Evolutionary conservation across 1,284 basidiomycete genomes (phyloP), one percentile per base, ranked within the genome.

Genomic region (Phellinidium pouzarii): DNA sequence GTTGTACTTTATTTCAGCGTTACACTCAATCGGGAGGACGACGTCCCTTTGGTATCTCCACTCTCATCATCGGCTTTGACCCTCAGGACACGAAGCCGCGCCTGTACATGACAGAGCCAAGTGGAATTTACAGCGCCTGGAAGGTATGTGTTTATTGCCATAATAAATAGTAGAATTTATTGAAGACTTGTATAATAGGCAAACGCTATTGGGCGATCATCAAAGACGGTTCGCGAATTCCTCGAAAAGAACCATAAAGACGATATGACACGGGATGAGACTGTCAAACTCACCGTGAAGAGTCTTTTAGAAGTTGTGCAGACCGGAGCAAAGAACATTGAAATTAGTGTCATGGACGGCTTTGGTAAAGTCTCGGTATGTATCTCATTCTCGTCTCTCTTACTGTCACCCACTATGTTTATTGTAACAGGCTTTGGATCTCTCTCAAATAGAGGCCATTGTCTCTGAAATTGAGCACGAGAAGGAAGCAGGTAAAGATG

Each of bases 21-120:
- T 99, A 99, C 73, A 99, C 96, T 17, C 96, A 99, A 77, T 98
- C 95, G 8, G 96, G 96, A 60, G 96, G 96, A 76, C 94, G 97
- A 41, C 82, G 96, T 56, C 96, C 96, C 29, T 99, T 99, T 66
- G 96, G 96, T 62, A 94, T 99, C 62, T 94, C 95, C 20, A 97
- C 94, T 7, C 79, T 99, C 46, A 91, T 99, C 59, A 86, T 97
- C 59, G 96, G 96, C 41, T 99, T 99, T 65, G 95, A 99, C 67
- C 94, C 94, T 23, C 78, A 96, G 67, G 94, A 97, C 65, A 79
- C 77, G 31, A 79, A 77, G 58, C 96, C 96, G 40, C 84, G 88
- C 54, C 74, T 99, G 42, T 99, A 98, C 71, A 90, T 94, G 70
- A 99, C 96, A 14, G 96, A 99, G 68, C 96, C 96, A 0, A 91